A percentile compares a stretch with the other conserved stretches of the same genome.
Evolutionary conservation across 2,329 filamentous ascomycete genomes (phyloP).

Genomic region (Aspergillus candidus): DNA sequence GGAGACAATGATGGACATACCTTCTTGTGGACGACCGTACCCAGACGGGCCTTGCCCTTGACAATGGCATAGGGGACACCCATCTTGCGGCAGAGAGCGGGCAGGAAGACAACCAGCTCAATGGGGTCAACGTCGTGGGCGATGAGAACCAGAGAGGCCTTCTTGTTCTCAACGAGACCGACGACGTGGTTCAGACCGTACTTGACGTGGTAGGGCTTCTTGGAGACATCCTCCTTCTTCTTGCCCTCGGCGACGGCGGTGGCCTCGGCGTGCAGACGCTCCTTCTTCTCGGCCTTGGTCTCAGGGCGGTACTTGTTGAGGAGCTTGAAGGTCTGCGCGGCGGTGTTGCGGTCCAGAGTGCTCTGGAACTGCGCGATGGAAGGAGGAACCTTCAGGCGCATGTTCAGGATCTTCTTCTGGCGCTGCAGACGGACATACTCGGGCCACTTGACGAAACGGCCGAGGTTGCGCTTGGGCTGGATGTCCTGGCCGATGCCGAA

Average conservation of each 20-base stretch:
- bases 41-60: slow-evolving; percentile 99
- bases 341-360: slow-evolving; percentile 93
- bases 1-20: slow-evolving; percentile 40
- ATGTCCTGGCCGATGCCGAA: slow-evolving; percentile 98
- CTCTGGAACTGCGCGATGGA: slow-evolving; percentile 96
- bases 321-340: slow-evolving; percentile 96
- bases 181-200: slow-evolving; percentile 99
- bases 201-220: slow-evolving; percentile 99
- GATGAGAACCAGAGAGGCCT: slow-evolving; percentile 95
- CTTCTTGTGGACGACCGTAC: slow-evolving; percentile 99
- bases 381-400: slow-evolving; percentile 97
- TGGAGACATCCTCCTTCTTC: slow-evolving; percentile 99
- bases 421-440: slow-evolving; percentile 98
- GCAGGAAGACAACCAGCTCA: slow-evolving; percentile 98
- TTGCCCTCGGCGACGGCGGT: slow-evolving; percentile 97
- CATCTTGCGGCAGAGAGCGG: slow-evolving; percentile 99
- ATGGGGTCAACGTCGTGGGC: slow-evolving; percentile 99
- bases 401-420: slow-evolving; percentile 90
- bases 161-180: slow-evolving; percentile 98
- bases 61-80: slow-evolving; percentile 98
- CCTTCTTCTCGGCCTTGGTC: slow-evolving; percentile 99
- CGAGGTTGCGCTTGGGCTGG: slow-evolving; percentile 91
- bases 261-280: slow-evolving; percentile 96
- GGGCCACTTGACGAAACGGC: slow-evolving; percentile 99
- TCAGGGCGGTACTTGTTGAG: slow-evolving; percentile 99